phyloP scores from a whole-genome alignment of 306 rosid species.

The Arachis hypogaea region DNA sequence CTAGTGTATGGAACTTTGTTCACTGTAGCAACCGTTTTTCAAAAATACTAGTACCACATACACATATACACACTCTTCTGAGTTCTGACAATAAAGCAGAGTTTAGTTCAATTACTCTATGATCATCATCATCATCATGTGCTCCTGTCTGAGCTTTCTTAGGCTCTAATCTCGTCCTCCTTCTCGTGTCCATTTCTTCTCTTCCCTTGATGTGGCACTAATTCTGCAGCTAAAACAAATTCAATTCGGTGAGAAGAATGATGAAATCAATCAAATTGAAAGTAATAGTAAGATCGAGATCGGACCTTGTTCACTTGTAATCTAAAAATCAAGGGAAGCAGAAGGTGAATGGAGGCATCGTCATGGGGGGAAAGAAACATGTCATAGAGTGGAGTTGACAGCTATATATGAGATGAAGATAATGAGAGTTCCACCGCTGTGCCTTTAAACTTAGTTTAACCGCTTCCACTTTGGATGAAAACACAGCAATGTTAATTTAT shows the following conservation, averaged over 20 bases:
- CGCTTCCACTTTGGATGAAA: constrained; percentile 36
- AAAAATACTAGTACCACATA: constrained; percentile 31
- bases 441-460: constrained; percentile 31
- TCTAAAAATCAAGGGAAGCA: constrained; percentile 7
- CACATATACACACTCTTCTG: constrained; percentile 22
- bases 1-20: neutral
- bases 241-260: too few species aligned
- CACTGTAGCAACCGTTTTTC: constrained; percentile 64
- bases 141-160: constrained; percentile 54
- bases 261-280: too few species aligned
- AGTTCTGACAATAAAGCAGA: constrained; percentile 28
- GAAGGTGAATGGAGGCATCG: constrained; percentile 14
- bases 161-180: constrained; percentile 48
- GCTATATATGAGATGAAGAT: constrained; percentile 8
- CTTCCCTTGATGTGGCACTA: neutral
- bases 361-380: neutral
- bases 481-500: neutral
- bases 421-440: neutral
- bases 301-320: constrained; percentile 34
- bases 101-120: constrained; percentile 52
- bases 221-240: constrained; percentile 51
- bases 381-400: neutral
- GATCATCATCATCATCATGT: constrained; percentile 13
- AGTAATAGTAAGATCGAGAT: constrained; percentile 2
- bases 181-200: constrained; percentile 57